Evolutionary conservation across 495 filamentous ascomycete species (phyloP), one percentile per base, ranked within the genome.

Genomic region (Penicillium taxi): DNA sequence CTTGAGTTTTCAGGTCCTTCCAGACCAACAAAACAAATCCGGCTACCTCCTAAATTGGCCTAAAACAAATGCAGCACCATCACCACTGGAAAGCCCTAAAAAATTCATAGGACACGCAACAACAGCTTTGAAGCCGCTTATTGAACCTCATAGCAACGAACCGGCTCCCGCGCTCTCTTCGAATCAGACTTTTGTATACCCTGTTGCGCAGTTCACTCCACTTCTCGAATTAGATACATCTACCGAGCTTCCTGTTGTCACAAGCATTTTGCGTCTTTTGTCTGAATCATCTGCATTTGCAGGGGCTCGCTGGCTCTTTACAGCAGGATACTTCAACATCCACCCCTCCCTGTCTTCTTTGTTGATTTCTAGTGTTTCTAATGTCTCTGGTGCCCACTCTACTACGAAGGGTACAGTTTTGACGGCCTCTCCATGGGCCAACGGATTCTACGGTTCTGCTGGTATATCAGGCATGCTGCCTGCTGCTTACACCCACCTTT

Each of bases 311-410:
- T 96, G 91, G 89, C 86, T 86, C 9, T 96, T 98, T 61, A 96
- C 91, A 14, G 90, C 91, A 2, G 91, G 91, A 18, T 98, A 98
- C 59, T 98, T 98, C 69, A 98, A 99, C 61, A 93, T 91, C 32
- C 84, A 86, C 25, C 79, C 89, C 2, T 72, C 77, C 2, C 73
- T 95, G 5, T 88, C 83, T 11, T 71, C 79, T 30, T 72, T 94
- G 3, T 65, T 96, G 1, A 75, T 99, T 12, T 64, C 72, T 12
- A 87, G 65, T 38, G 67, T 63, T 8, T 64, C 64, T 13, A 35
- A 50, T 3, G 48, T 59, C 21, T 46, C 58, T 12, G 37, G 52
- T 15, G 44, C 50, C 16, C 28, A 52, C 9, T 55, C 54, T 19
- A 58, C 55, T 9, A 64, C 86, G 11, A 66, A 66, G 33, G 88